Evolutionary conservation across 805 yeast species (phyloP).

Genomic region (Nakazawaea anatomiae): DNA sequence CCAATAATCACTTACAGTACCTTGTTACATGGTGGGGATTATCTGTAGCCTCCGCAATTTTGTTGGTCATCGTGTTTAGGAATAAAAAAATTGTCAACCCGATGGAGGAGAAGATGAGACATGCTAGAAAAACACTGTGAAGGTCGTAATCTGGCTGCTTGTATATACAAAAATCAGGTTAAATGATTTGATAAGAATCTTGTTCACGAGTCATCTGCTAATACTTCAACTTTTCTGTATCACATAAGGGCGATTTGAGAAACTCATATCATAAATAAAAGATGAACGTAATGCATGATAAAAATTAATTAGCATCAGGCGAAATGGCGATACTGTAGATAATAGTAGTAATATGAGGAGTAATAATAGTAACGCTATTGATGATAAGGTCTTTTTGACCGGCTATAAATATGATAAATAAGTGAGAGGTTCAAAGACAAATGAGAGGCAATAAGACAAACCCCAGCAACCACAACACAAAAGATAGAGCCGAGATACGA

Average conservation of each 20-base stretch:
- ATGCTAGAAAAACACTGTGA: slow-evolving; percentile 37
- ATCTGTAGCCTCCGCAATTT: slow-evolving; percentile 62
- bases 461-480: not conserved
- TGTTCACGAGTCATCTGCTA: too few relatives aligned
- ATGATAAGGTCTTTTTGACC: not conserved
- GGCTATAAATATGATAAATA: not conserved
- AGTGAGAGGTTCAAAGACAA: not conserved
- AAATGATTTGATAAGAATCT: too few relatives aligned
- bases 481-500: not conserved
- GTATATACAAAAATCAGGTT: too few relatives aligned
- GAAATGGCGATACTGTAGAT: not conserved
- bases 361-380: not conserved
- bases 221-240: too few relatives aligned
- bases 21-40: slow-evolving; percentile 94
- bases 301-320: not conserved
- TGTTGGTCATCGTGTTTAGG: slow-evolving; percentile 49
- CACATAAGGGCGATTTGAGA: too few relatives aligned
- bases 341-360: not conserved
- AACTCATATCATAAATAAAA: too few relatives aligned
- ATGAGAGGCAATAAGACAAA: not conserved
- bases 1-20: slow-evolving; percentile 89
- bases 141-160: too few relatives aligned
- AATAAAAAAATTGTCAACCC: slow-evolving; percentile 35
- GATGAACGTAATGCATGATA: too few relatives aligned
- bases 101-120: slow-evolving; percentile 39